phyloP scores from a whole-genome alignment of 257 asterid genomes.

The Vinca minor region DNA sequence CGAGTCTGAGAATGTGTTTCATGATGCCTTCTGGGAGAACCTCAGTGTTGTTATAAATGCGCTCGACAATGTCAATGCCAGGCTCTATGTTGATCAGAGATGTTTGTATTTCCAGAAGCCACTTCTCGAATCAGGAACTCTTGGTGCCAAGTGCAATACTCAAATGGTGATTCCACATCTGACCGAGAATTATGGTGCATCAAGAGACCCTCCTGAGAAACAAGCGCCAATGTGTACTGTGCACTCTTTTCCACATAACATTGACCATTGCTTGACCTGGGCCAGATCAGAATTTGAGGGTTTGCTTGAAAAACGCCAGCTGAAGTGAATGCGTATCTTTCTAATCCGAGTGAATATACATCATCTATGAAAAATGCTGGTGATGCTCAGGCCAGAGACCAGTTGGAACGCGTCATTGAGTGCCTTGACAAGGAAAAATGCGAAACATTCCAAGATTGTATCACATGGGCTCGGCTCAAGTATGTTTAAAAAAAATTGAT shows the following conservation, averaged over 20 bases:
- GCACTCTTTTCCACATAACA: slow-evolving; percentile 89
- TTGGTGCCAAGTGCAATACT: slow-evolving; percentile 90
- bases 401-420: slow-evolving; percentile 71
- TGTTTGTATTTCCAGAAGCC: slow-evolving; percentile 91
- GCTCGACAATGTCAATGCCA: slow-evolving; percentile 86
- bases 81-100: slow-evolving; percentile 93
- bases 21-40: slow-evolving; percentile 86
- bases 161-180: slow-evolving; percentile 95
- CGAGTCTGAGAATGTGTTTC: slow-evolving; percentile 78
- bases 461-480: slow-evolving; percentile 80
- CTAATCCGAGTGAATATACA: slow-evolving; percentile 59
- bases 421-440: slow-evolving; percentile 72
- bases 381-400: slow-evolving; percentile 94
- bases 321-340: slow-evolving; percentile 75
- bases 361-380: slow-evolving; percentile 70
- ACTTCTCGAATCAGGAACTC: slow-evolving; percentile 94
- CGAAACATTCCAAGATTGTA: slow-evolving; percentile 72
- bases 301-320: slow-evolving; percentile 84
- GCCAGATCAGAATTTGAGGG: slow-evolving; percentile 96
- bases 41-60: slow-evolving; percentile 71
- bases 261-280: slow-evolving; percentile 96
- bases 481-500: slow-evolving; percentile 20
- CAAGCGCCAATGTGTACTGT: slow-evolving; percentile 98
- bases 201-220: slow-evolving; percentile 92
- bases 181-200: slow-evolving; percentile 89